These are phyloP conservation scores for Skeletonema grethae DNA, from an alignment of 108 stramenopile genomes.

Conservation along the genomic window DNA sequence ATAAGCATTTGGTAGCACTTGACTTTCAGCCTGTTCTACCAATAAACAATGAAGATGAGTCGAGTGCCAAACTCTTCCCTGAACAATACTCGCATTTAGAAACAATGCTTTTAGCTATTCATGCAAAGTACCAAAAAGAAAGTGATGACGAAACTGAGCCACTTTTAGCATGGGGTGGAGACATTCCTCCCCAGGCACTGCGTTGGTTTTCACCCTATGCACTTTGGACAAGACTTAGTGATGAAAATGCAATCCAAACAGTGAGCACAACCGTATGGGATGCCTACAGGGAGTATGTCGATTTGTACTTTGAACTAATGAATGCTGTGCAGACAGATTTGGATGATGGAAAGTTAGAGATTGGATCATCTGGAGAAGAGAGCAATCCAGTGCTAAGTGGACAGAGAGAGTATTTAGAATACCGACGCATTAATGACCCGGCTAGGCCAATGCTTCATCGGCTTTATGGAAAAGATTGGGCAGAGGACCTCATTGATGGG, in stretches of 20 bases:
- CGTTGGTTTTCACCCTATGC: slow-evolving; percentile 75
- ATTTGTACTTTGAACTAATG: slow-evolving; percentile 66
- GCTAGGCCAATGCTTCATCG: slow-evolving; percentile 84
- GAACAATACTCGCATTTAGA: slow-evolving; percentile 38
- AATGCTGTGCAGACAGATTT: slow-evolving; percentile 23
- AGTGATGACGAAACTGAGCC: background rate
- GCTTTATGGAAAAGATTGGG: slow-evolving; percentile 78
- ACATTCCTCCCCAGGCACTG: slow-evolving; percentile 68
- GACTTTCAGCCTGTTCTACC: slow-evolving; percentile 74
- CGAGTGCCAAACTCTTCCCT: slow-evolving; percentile 17
- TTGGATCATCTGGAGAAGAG: background rate
- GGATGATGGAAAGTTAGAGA: slow-evolving; percentile 6
- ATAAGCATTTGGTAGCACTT: slow-evolving; percentile 64
- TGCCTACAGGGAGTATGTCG: slow-evolving; percentile 69
- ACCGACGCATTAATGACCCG: slow-evolving; percentile 78
- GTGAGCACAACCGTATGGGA: slow-evolving; percentile 58
- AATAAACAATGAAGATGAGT: slow-evolving; percentile 11
- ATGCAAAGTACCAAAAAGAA: slow-evolving; percentile 38
- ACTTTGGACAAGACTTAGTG: slow-evolving; percentile 75
- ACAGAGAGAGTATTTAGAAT: slow-evolving; percentile 58
- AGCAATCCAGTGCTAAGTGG: slow-evolving; percentile 27
- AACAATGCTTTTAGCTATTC: slow-evolving; percentile 41
- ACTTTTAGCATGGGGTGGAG: slow-evolving; percentile 79
- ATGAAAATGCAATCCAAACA: slow-evolving; percentile 36
- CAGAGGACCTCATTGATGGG: slow-evolving; percentile 61